Conservation (phyloP, 768 basidiomycete genomes). For the Coprinopsis marcescibilis region DNA sequence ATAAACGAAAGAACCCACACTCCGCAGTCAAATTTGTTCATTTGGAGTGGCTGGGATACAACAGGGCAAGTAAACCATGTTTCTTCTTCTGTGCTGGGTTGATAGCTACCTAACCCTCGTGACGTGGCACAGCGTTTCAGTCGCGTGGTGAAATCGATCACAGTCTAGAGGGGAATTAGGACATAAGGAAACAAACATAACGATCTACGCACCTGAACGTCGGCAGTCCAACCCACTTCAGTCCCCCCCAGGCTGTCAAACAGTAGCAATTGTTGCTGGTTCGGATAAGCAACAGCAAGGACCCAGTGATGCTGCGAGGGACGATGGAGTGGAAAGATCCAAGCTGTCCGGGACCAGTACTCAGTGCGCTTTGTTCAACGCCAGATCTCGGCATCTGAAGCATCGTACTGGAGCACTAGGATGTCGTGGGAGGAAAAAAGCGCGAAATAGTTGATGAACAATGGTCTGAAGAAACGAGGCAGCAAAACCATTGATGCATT, state of each 20-base stretch:
- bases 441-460: slow-evolving; percentile 8
- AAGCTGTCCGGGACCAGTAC: slow-evolving; percentile 27
- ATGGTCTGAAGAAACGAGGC: neutral
- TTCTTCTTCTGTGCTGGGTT: slow-evolving; percentile 4
- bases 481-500: slow-evolving; percentile 23
- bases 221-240: neutral
- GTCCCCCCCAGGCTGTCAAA: slow-evolving; percentile 26
- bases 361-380: neutral
- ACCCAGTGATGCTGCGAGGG: slow-evolving; percentile 25
- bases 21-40: slow-evolving; percentile 16
- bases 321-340: slow-evolving; percentile 34
- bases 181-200: neutral
- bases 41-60: neutral
- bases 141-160: slow-evolving; percentile 8
- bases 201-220: neutral
- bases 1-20: slow-evolving; percentile 21
- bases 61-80: slow-evolving; percentile 13
- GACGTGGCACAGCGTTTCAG: slow-evolving; percentile 10
- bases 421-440: slow-evolving; percentile 18
- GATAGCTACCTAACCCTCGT: slow-evolving; percentile 7
- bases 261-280: slow-evolving; percentile 14
- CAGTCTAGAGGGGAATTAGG: slow-evolving; percentile 6
- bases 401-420: slow-evolving; percentile 12
- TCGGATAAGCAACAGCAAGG: slow-evolving; percentile 18
- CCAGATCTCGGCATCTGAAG: slow-evolving; percentile 19